Evolutionary conservation across 495 filamentous ascomycete genomes (phyloP).

Genomic region (Penicillium turbatum): DNA sequence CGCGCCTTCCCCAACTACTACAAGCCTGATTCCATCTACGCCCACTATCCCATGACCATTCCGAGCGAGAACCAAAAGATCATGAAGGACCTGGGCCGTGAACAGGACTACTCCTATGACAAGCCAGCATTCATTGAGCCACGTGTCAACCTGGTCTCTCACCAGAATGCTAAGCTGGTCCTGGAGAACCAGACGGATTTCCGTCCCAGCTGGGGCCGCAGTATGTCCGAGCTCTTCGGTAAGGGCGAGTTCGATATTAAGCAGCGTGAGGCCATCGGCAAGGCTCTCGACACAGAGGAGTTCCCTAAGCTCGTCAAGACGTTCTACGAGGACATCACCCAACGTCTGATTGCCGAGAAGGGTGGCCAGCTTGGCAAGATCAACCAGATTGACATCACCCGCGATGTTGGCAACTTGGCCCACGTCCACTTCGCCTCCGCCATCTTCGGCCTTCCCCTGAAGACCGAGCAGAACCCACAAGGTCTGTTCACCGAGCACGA

Average conservation of each 20-base stretch:
- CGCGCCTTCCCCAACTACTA: slow-evolving; percentile 78
- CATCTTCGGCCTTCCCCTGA: slow-evolving; percentile 70
- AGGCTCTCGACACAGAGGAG: slow-evolving; percentile 43
- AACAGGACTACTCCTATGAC: slow-evolving; percentile 67
- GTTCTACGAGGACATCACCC: slow-evolving; percentile 58
- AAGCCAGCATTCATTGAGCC: slow-evolving; percentile 51
- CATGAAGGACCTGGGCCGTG: slow-evolving; percentile 64
- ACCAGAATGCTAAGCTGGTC: slow-evolving; percentile 59
- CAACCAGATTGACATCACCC: slow-evolving; percentile 71
- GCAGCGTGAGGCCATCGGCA: slow-evolving; percentile 41
- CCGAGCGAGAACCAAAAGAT: slow-evolving; percentile 71
- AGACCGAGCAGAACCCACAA: slow-evolving; percentile 60
- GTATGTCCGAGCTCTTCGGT: slow-evolving; percentile 50
- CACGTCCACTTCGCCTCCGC: slow-evolving; percentile 68
- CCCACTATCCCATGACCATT: slow-evolving; percentile 83
- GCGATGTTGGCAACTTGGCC: slow-evolving; percentile 71
- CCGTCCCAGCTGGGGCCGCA: slow-evolving; percentile 58
- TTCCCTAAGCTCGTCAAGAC: slow-evolving; percentile 50
- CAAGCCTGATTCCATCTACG: slow-evolving; percentile 75
- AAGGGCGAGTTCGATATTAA: slow-evolving; percentile 49
- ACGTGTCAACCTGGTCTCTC: slow-evolving; percentile 54
- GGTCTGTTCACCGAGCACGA: slow-evolving; percentile 77
- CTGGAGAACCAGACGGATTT: slow-evolving; percentile 60
- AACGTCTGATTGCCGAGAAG: slow-evolving; percentile 60
- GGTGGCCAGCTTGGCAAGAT: slow-evolving; percentile 53